Evolutionary conservation across 768 basidiomycete species (phyloP).

Genomic region (Tremella fuciformis): DNA sequence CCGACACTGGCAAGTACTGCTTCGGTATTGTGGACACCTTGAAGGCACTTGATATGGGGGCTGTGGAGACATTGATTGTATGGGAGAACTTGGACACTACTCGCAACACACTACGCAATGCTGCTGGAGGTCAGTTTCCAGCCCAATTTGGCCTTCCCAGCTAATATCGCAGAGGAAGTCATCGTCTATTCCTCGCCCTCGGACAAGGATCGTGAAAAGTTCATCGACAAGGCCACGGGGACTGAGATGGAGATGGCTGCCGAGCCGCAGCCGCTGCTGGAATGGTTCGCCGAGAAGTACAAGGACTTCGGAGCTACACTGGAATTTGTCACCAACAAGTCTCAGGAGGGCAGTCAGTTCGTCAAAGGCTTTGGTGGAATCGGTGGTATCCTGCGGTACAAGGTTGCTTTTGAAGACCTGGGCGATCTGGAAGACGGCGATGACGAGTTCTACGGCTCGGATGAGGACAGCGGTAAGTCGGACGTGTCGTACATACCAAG

Average conservation of each 20-base stretch:
- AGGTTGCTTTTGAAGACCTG: slow-evolving; percentile 89
- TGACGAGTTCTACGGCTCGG: slow-evolving; percentile 54
- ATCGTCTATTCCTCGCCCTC: slow-evolving; percentile 68
- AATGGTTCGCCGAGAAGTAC: slow-evolving; percentile 99
- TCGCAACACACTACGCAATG: slow-evolving; percentile 83
- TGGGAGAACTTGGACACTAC: slow-evolving; percentile 96
- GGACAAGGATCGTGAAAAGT: slow-evolving; percentile 91
- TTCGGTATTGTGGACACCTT: slow-evolving; percentile 97
- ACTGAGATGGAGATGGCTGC: slow-evolving; percentile 85
- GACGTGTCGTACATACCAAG: neutral
- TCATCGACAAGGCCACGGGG: slow-evolving; percentile 89
- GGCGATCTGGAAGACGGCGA: slow-evolving; percentile 54
- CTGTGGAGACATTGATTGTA: slow-evolving; percentile 94
- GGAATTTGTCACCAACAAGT: slow-evolving; percentile 86
- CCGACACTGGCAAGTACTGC: slow-evolving; percentile 93
- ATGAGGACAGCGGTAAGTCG: slow-evolving; percentile 49
- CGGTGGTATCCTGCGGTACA: slow-evolving; percentile 91
- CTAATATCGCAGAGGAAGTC: slow-evolving; percentile 66
- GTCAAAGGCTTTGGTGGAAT: slow-evolving; percentile 99
- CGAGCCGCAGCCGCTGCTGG: slow-evolving; percentile 83
- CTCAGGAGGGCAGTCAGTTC: slow-evolving; percentile 96
- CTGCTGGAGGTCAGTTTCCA: slow-evolving; percentile 67
- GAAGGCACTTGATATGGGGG: slow-evolving; percentile 91
- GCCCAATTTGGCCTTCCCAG: neutral
- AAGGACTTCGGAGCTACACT: slow-evolving; percentile 94